These are phyloP conservation scores for Daldinia loculata DNA, from an alignment of 495 filamentous ascomycete genomes.

Conservation along the genomic window DNA sequence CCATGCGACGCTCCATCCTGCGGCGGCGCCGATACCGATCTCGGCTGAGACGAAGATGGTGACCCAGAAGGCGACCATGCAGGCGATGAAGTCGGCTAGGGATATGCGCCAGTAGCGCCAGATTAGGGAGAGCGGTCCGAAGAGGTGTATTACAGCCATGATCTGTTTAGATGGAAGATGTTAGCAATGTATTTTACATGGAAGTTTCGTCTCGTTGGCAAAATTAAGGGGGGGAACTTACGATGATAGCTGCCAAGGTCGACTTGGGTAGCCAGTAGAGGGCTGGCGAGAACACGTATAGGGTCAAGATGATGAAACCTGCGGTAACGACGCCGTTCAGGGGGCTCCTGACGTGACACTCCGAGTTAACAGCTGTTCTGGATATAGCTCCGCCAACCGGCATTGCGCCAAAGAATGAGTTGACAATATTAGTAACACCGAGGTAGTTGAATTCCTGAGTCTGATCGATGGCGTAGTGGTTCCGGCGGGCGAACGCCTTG, in stretches of 20 bases:
- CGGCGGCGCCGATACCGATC: slow-evolving; percentile 56
- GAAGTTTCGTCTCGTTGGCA: background rate
- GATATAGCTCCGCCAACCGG: slow-evolving; percentile 60
- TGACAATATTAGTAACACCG: slow-evolving; percentile 58
- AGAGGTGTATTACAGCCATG: slow-evolving; percentile 56
- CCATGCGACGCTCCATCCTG: slow-evolving; percentile 58
- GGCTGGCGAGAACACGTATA: slow-evolving; percentile 58
- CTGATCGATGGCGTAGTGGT: slow-evolving; percentile 59
- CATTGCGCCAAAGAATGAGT: slow-evolving; percentile 60
- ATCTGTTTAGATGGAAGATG: slow-evolving; percentile 38
- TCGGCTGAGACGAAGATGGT: slow-evolving; percentile 61
- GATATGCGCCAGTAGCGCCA: slow-evolving; percentile 59
- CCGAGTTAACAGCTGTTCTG: slow-evolving; percentile 61
- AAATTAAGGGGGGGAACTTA: slow-evolving; percentile 17
- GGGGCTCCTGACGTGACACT: slow-evolving; percentile 53
- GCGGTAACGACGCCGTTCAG: slow-evolving; percentile 57
- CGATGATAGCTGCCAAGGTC: slow-evolving; percentile 57
- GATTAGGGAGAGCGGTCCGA: slow-evolving; percentile 52
- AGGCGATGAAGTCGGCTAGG: slow-evolving; percentile 58
- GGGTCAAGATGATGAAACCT: slow-evolving; percentile 57
- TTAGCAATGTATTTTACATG: background rate
- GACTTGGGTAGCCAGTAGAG: slow-evolving; percentile 63
- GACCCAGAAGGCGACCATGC: slow-evolving; percentile 60
- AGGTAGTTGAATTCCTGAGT: slow-evolving; percentile 60
- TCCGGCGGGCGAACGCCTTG: slow-evolving; percentile 56